A percentile compares a stretch with the other conserved stretches of the same genome.
These are phyloP conservation scores for Micromonas pusilla DNA, from an alignment of 139 green algal species.

Conservation along the genomic window DNA sequence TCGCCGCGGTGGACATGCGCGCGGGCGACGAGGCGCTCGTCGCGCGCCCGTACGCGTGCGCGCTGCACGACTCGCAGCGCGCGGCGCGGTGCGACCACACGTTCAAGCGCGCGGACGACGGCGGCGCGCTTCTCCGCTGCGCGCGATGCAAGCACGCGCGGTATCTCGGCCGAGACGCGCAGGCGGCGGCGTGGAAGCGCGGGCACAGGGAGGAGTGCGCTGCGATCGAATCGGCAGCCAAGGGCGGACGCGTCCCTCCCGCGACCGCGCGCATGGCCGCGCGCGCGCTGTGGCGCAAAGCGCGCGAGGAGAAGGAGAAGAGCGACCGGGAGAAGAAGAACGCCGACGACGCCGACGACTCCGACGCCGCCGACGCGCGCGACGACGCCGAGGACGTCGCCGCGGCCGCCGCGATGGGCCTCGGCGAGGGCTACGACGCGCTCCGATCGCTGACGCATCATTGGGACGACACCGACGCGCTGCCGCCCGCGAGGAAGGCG, in stretches of 20 bases:
- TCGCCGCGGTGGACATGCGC: background rate
- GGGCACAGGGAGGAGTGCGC: conserved; percentile 55
- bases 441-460: conserved; percentile 38
- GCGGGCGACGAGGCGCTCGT: background rate
- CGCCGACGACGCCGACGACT: background rate
- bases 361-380: background rate
- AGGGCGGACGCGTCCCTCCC: conserved; percentile 43
- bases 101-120: conserved; percentile 5
- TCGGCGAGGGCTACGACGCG: conserved; percentile 21
- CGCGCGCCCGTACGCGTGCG: conserved; percentile 30
- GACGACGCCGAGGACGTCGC: background rate
- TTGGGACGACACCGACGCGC: background rate
- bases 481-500: background rate
- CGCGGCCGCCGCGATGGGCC: conserved; percentile 14
- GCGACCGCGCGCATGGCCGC: conserved; percentile 53
- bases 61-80: conserved; percentile 41
- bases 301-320: no score
- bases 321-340: no score
- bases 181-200: conserved; percentile 48
- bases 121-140: conserved; percentile 42
- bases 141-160: conserved; percentile 43
- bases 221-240: conserved; percentile 32
- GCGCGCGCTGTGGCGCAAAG: conserved; percentile 43
- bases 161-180: conserved; percentile 50
- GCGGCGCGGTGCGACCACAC: conserved; percentile 42